phyloP scores from a whole-genome alignment of 163 green algal genomes.

The Scenedesmus sp. region DNA sequence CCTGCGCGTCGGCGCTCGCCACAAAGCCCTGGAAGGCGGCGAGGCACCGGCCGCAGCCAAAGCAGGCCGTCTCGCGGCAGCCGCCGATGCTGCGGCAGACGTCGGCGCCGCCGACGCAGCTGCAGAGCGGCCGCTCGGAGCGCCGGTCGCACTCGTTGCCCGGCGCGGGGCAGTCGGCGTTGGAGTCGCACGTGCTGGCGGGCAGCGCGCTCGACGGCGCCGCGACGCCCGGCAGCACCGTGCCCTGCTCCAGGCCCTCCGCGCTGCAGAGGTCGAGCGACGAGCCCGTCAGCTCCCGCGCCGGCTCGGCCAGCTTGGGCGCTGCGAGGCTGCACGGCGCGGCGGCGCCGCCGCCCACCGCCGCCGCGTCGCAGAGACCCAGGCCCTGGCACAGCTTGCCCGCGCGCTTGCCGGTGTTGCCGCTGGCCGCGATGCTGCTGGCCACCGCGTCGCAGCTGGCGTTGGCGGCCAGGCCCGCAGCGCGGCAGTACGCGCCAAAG shows the following conservation, averaged over 20 bases:
- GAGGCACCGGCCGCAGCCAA: slow-evolving; percentile 9
- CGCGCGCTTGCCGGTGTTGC: slow-evolving; percentile 30
- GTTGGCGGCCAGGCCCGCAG: not conserved
- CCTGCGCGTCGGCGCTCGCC: not conserved
- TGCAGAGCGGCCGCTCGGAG: slow-evolving; percentile 7
- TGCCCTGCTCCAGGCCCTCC: slow-evolving; percentile 1
- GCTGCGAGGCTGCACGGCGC: not conserved
- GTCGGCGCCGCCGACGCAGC: slow-evolving; percentile 19
- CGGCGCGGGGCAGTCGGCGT: slow-evolving; percentile 2
- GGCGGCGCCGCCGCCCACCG: not conserved
- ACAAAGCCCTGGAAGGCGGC: slow-evolving; percentile 13
- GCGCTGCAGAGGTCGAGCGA: slow-evolving; percentile 5
- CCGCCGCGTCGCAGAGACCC: slow-evolving; percentile 12
- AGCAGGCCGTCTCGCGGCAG: slow-evolving; percentile 22
- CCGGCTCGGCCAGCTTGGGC: not conserved
- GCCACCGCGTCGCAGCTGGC: not conserved
- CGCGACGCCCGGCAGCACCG: slow-evolving; percentile 16
- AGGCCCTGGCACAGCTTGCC: not conserved
- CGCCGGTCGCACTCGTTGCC: slow-evolving; percentile 11
- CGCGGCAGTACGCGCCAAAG: not conserved
- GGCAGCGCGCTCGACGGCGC: not conserved
- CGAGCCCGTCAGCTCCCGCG: not conserved
- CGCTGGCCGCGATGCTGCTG: slow-evolving; percentile 3
- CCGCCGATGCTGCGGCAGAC: slow-evolving; percentile 20
- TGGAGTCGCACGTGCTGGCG: slow-evolving; percentile 1